These are phyloP conservation scores for Sodiomyces alkalinus DNA, from an alignment of 2,329 filamentous ascomycete genomes.

Conservation along the genomic window DNA sequence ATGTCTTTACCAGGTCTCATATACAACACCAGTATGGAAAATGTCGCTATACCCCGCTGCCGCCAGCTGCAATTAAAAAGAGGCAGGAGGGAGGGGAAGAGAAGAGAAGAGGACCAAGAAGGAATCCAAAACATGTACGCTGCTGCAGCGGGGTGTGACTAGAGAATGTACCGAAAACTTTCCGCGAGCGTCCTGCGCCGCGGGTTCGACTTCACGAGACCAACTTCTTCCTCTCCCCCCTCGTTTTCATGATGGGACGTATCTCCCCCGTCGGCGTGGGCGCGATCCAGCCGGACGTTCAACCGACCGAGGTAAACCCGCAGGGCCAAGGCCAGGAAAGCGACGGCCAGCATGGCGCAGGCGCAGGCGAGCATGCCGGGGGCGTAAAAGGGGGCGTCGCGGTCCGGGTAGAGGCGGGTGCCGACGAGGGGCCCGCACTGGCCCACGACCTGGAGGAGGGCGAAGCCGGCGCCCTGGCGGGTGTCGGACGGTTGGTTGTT, in stretches of 20 bases:
- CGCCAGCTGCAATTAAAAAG: no score
- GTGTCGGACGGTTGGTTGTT: constrained; percentile 65
- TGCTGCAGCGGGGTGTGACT: no score
- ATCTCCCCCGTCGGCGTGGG: constrained; percentile 10
- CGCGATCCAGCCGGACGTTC: constrained; percentile 30
- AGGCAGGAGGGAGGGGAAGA: no score
- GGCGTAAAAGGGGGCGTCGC: constrained; percentile 45
- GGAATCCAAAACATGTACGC: no score
- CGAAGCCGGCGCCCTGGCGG: constrained; percentile 61
- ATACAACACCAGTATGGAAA: no score
- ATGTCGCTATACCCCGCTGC: no score
- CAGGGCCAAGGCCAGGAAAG: constrained; percentile 35
- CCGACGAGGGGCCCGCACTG: constrained; percentile 65
- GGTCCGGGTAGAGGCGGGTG: constrained; percentile 46
- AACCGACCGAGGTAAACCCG: constrained; percentile 34
- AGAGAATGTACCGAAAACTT: constrained; percentile 33
- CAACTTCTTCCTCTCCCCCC: constrained; percentile 21
- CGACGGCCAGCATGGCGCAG: constrained; percentile 46
- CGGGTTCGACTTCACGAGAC: constrained; percentile 18
- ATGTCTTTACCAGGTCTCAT: no score
- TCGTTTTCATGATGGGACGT: background rate
- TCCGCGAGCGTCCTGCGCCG: constrained; percentile 9
- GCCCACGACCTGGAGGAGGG: constrained; percentile 66
- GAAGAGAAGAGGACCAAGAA: no score
- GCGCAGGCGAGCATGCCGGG: constrained; percentile 49